Percentiles rank a stretch among this genome's conserved stretches.
These are phyloP conservation scores for Neofusicoccum kwambonambiense DNA, from an alignment of 2,329 filamentous ascomycete genomes.

Conservation along the genomic window DNA sequence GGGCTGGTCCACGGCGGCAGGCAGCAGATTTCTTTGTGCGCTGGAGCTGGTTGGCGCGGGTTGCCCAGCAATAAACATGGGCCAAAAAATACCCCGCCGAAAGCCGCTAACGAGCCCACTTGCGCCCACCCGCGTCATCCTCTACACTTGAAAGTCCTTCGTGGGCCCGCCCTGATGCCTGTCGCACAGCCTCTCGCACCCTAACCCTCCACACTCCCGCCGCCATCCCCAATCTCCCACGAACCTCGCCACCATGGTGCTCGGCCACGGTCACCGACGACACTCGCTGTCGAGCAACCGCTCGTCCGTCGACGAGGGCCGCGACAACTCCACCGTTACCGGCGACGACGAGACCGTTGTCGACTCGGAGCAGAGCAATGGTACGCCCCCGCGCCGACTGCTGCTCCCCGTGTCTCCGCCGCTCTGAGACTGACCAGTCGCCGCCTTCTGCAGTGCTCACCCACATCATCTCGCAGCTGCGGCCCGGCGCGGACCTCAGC, in stretches of 20 bases:
- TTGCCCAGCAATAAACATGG: conserved; percentile 7
- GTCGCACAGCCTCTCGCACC: conserved; percentile 9
- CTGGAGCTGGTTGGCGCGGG: conserved; percentile 6
- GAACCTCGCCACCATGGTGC: conserved; percentile 41
- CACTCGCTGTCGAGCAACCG: conserved; percentile 43
- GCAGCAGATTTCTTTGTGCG: conserved; percentile 11
- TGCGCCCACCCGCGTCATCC: conserved; percentile 16
- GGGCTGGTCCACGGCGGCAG: not conserved
- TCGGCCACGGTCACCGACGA: conserved; percentile 50
- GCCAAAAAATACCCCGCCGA: conserved; percentile 15
- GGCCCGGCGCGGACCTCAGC: conserved; percentile 91
- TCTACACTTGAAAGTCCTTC: conserved; percentile 17
- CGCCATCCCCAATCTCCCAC: not conserved
- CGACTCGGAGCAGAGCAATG: conserved; percentile 91
- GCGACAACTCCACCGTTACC: conserved; percentile 36
- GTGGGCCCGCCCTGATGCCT: conserved; percentile 16
- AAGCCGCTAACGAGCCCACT: conserved; percentile 12
- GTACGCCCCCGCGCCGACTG: conserved; percentile 51
- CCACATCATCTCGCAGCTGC: conserved; percentile 95
- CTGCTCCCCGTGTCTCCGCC: not conserved
- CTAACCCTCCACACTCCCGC: conserved; percentile 12
- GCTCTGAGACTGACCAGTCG: not conserved
- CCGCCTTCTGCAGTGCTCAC: conserved; percentile 67
- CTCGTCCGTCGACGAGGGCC: conserved; percentile 40
- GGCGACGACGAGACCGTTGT: conserved; percentile 73